Evolutionary conservation across 495 filamentous ascomycete species (phyloP).

Genomic region (Penicillium egyptiacum): DNA sequence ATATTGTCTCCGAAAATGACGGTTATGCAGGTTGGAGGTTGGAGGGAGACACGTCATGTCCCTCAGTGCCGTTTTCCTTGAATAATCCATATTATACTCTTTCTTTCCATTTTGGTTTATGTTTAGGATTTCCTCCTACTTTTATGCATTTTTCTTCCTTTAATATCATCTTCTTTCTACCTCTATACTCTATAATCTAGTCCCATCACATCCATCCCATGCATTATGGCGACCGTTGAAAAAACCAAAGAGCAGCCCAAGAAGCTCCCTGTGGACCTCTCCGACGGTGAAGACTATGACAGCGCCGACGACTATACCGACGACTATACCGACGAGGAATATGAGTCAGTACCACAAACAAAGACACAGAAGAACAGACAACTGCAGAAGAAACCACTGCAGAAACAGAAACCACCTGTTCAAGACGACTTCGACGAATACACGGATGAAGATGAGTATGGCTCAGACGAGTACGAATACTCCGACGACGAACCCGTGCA

Average conservation of each 20-base stretch:
- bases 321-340: conserved; percentile 11
- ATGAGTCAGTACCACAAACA: background rate
- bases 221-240: conserved; percentile 43
- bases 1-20: background rate
- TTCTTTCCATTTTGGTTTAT: conserved; percentile 9
- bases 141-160: conserved; percentile 1
- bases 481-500: conserved; percentile 45
- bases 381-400: conserved; percentile 34
- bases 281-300: conserved; percentile 43
- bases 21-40: background rate
- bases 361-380: conserved; percentile 31
- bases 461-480: conserved; percentile 48
- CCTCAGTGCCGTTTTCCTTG: background rate
- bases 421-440: conserved; percentile 36
- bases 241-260: conserved; percentile 38
- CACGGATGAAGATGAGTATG: conserved; percentile 55
- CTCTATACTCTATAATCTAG: conserved; percentile 4
- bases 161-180: background rate
- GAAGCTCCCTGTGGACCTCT: conserved; percentile 37
- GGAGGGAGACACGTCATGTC: conserved; percentile 24
- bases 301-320: conserved; percentile 36
- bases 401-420: conserved; percentile 25
- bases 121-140: background rate
- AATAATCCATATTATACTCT: conserved; percentile 14
- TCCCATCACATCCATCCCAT: background rate